phyloP scores from a whole-genome alignment of 805 yeast species.

The Starmerella khaoyaiensis region DNA sequence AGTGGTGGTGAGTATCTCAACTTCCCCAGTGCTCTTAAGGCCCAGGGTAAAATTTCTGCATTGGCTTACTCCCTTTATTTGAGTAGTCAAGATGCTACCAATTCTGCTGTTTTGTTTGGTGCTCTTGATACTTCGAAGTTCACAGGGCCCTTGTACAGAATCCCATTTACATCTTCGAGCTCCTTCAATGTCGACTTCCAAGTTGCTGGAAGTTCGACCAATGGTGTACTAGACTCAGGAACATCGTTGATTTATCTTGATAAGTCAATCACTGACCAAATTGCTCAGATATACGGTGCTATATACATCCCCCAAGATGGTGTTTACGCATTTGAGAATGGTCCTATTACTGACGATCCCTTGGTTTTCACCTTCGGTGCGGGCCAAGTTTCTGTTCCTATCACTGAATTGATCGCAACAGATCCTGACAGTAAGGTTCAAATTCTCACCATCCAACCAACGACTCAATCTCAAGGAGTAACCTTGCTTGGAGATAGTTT shows the following conservation, averaged over 20 bases:
- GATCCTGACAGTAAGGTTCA: neutral
- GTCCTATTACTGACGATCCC: slow-evolving; percentile 5
- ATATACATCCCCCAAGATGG: slow-evolving; percentile 3
- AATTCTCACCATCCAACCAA: slow-evolving; percentile 11
- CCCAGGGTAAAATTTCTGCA: slow-evolving; percentile 32
- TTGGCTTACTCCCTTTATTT: slow-evolving; percentile 38
- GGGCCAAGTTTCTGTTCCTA: slow-evolving; percentile 20
- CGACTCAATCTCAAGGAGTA: slow-evolving; percentile 18
- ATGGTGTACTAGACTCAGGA: slow-evolving; percentile 38
- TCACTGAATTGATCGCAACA: slow-evolving; percentile 19
- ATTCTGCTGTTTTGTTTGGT: slow-evolving; percentile 36
- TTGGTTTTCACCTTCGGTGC: slow-evolving; percentile 17
- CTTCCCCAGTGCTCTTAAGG: slow-evolving; percentile 27
- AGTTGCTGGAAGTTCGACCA: slow-evolving; percentile 8
- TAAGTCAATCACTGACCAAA: slow-evolving; percentile 2
- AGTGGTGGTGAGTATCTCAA: slow-evolving; percentile 22
- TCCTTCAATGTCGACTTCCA: slow-evolving; percentile 15
- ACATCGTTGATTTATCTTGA: slow-evolving; percentile 40
- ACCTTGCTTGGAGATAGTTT: slow-evolving; percentile 45
- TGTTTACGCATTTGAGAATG: slow-evolving; percentile 5
- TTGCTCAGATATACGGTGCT: slow-evolving; percentile 13
- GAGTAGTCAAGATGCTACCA: slow-evolving; percentile 24
- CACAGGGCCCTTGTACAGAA: slow-evolving; percentile 32
- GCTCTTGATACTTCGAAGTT: slow-evolving; percentile 56
- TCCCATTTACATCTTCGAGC: slow-evolving; percentile 11